phyloP scores from a whole-genome alignment of 768 basidiomycete species.

The Tricholoma bakamatsutake region DNA sequence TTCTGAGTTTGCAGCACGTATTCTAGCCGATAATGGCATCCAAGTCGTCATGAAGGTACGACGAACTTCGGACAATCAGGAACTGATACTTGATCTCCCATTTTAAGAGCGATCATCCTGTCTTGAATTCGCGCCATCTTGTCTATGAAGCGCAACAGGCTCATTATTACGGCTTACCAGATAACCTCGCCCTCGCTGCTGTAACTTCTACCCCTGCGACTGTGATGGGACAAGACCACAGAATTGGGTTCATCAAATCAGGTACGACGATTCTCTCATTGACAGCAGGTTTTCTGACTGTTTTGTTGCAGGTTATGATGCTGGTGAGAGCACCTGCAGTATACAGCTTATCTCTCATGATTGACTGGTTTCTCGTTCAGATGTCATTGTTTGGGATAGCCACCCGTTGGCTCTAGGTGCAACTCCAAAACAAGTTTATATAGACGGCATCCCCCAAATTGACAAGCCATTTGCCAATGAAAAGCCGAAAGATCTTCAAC shows the following conservation, averaged over 20 bases:
- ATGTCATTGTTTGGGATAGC: constrained; percentile 77
- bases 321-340: constrained; percentile 35
- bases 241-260: constrained; percentile 69
- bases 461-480: constrained; percentile 34
- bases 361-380: constrained; percentile 26
- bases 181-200: constrained; percentile 62
- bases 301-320: constrained; percentile 57
- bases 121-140: constrained; percentile 66
- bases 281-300: background rate
- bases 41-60: constrained; percentile 71
- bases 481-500: constrained; percentile 46
- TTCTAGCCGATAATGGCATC: constrained; percentile 63
- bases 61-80: background rate
- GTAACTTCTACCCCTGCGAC: constrained; percentile 72
- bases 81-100: background rate
- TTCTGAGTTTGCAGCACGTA: constrained; percentile 73
- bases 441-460: constrained; percentile 83
- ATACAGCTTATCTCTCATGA: background rate
- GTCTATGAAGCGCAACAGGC: constrained; percentile 83
- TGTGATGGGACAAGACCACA: constrained; percentile 70
- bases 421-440: constrained; percentile 79
- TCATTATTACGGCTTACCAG: constrained; percentile 71
- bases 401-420: constrained; percentile 83
- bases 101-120: constrained; percentile 60
- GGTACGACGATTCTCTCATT: constrained; percentile 31